phyloP scores from a whole-genome alignment of 805 yeast species.

The Candida caryicola region DNA sequence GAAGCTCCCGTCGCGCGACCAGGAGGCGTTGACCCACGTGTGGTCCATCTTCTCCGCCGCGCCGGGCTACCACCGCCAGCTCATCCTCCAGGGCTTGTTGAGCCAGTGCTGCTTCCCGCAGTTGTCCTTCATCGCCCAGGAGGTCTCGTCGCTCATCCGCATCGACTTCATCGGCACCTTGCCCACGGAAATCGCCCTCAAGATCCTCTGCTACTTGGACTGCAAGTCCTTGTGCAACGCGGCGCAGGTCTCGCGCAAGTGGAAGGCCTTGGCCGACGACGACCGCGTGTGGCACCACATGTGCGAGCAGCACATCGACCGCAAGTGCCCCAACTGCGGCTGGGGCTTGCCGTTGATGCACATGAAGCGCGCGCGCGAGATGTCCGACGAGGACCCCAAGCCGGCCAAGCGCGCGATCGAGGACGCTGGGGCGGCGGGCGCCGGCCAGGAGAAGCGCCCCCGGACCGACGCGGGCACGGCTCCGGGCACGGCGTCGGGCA shows the following conservation, averaged over 20 bases:
- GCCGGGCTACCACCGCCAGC: slow-evolving; percentile 62
- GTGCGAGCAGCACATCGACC: slow-evolving; percentile 97
- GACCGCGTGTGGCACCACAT: slow-evolving; percentile 97
- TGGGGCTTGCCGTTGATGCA: slow-evolving; percentile 98
- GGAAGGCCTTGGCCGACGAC: slow-evolving; percentile 92
- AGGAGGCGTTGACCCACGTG: slow-evolving; percentile 72
- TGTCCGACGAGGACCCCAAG: slow-evolving; percentile 20
- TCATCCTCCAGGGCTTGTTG: slow-evolving; percentile 79
- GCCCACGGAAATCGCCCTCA: slow-evolving; percentile 82
- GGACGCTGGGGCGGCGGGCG: slow-evolving; percentile 6
- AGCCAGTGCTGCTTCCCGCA: slow-evolving; percentile 95
- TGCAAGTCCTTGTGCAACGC: slow-evolving; percentile 92
- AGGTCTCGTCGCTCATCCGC: slow-evolving; percentile 73
- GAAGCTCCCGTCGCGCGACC: slow-evolving; percentile 64
- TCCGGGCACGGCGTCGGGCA: slow-evolving; percentile 1
- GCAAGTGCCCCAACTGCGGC: slow-evolving; percentile 97
- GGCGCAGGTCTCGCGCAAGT: slow-evolving; percentile 82
- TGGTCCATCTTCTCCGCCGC: slow-evolving; percentile 84
- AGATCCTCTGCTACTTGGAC: slow-evolving; percentile 83
- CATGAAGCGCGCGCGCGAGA: slow-evolving; percentile 69
- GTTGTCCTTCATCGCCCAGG: slow-evolving; percentile 77
- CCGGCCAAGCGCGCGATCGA: slow-evolving; percentile 15
- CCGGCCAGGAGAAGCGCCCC: slow-evolving; percentile 9
- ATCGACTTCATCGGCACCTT: slow-evolving; percentile 84
- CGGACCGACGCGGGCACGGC: slow-evolving; percentile 4